Percentiles rank a stretch among this genome's conserved stretches.
Evolutionary conservation across 495 filamentous ascomycete genomes (phyloP).

Genomic region (Eremomyces bilateralis): DNA sequence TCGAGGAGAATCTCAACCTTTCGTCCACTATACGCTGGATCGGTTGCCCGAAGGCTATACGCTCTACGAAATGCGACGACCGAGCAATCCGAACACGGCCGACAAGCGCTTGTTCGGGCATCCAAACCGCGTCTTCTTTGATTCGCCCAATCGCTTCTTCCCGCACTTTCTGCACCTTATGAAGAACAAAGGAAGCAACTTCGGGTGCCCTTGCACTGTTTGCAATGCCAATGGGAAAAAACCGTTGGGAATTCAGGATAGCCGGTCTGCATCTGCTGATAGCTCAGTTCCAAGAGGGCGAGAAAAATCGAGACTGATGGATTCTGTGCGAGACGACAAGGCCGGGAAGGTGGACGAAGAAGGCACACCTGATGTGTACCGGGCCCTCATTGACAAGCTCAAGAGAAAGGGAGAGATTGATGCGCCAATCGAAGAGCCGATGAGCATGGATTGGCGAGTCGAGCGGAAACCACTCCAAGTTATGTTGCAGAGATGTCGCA

Average conservation of each 20-base stretch:
- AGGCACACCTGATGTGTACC: conserved; percentile 32
- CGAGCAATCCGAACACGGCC: conserved; percentile 19
- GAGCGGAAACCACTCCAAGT: too few relatives aligned
- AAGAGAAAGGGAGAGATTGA: conserved; percentile 21
- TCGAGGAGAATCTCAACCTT: conserved; percentile 7
- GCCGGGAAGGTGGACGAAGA: conserved; percentile 18
- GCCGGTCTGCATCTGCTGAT: background rate
- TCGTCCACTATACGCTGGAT: conserved; percentile 27
- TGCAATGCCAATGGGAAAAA: conserved; percentile 10
- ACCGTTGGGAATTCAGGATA: background rate
- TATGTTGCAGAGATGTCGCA: background rate
- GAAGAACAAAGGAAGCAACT: conserved; percentile 21
- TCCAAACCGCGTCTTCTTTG: conserved; percentile 26
- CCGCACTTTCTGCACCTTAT: conserved; percentile 36
- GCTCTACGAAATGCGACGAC: conserved; percentile 25
- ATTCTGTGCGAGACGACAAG: too few relatives aligned
- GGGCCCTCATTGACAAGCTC: conserved; percentile 26
- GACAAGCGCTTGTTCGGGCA: conserved; percentile 36
- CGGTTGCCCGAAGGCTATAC: conserved; percentile 32
- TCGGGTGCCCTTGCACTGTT: conserved; percentile 19
- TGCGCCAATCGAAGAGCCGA: conserved; percentile 23
- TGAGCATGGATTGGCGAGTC: conserved; percentile 32
- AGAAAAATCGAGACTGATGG: too few relatives aligned
- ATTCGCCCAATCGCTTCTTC: conserved; percentile 31
- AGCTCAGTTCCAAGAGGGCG: background rate